These are phyloP conservation scores for Cladorrhinum sp. DNA, from an alignment of 2,329 filamentous ascomycete genomes.

Conservation along the genomic window DNA sequence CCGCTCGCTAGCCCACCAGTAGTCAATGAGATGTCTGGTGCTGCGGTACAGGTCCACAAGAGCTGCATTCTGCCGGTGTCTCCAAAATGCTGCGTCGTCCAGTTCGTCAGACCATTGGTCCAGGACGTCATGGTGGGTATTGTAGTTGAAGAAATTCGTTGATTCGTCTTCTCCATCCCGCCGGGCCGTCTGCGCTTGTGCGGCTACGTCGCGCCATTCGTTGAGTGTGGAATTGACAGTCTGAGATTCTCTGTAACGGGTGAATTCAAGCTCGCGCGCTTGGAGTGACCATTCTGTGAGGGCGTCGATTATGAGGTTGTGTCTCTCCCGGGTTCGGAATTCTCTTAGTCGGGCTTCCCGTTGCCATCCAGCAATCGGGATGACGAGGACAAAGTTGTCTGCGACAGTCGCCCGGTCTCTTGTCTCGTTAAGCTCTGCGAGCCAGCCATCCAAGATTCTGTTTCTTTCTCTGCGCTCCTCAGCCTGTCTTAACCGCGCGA, in stretches of 20 bases:
- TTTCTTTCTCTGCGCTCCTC: slow-evolving; percentile 9
- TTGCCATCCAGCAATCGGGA: slow-evolving; percentile 28
- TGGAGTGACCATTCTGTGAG: slow-evolving; percentile 30
- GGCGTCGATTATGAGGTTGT: slow-evolving; percentile 20
- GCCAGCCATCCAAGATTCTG: slow-evolving; percentile 14
- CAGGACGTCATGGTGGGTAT: slow-evolving; percentile 14
- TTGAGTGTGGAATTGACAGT: slow-evolving; percentile 12
- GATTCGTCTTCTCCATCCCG: slow-evolving; percentile 17
- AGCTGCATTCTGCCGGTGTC: slow-evolving; percentile 22
- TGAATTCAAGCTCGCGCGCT: slow-evolving; percentile 29
- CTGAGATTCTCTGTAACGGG: slow-evolving; percentile 23
- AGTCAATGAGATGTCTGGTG: slow-evolving; percentile 22
- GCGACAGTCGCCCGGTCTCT: slow-evolving; percentile 16
- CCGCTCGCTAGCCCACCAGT: slow-evolving; percentile 20
- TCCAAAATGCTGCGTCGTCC: slow-evolving; percentile 14
- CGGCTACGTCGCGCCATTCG: slow-evolving; percentile 9
- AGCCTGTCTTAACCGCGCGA: slow-evolving; percentile 18
- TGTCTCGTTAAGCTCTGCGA: background rate
- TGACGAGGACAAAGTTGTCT: slow-evolving; percentile 20
- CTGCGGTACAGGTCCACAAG: slow-evolving; percentile 26
- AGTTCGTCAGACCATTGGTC: slow-evolving; percentile 20
- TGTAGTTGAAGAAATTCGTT: slow-evolving; percentile 17
- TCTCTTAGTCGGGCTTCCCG: slow-evolving; percentile 28
- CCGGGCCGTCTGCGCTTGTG: slow-evolving; percentile 10
- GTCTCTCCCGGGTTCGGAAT: slow-evolving; percentile 19